phyloP scores from a whole-genome alignment of 176 grass and related monocot genomes.

The Bromus sterilis region DNA sequence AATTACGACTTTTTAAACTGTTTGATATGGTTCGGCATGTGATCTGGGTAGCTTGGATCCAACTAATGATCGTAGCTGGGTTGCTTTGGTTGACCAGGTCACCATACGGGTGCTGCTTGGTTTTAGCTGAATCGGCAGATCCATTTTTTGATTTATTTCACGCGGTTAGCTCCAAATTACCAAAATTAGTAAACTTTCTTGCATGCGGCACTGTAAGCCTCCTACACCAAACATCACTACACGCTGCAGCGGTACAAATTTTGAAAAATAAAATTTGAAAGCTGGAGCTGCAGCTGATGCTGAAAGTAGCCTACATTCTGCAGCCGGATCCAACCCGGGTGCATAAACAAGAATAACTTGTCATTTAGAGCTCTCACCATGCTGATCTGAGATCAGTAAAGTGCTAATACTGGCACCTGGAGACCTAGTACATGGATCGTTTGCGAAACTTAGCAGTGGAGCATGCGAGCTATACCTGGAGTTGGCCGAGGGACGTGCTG shows the following conservation, averaged over 20 bases:
- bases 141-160: background rate
- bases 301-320: background rate
- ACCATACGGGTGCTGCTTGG: background rate
- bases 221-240: background rate
- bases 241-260: background rate
- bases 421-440: background rate
- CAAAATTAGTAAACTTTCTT: background rate
- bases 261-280: background rate
- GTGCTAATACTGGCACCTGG: background rate
- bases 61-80: background rate
- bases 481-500: background rate
- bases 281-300: background rate
- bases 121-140: background rate
- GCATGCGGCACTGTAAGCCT: background rate
- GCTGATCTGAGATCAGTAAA: background rate
- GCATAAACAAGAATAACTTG: background rate
- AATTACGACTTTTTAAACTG: background rate
- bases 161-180: background rate
- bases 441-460: background rate
- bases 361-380: background rate
- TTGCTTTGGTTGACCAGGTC: background rate
- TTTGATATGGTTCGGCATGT: background rate
- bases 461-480: background rate
- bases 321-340: background rate
- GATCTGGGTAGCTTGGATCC: constrained; percentile 21